A percentile compares a stretch with the other conserved stretches of the same genome.
Evolutionary conservation across 805 yeast genomes (phyloP).

Genomic region (Starmerella vaccinii): DNA sequence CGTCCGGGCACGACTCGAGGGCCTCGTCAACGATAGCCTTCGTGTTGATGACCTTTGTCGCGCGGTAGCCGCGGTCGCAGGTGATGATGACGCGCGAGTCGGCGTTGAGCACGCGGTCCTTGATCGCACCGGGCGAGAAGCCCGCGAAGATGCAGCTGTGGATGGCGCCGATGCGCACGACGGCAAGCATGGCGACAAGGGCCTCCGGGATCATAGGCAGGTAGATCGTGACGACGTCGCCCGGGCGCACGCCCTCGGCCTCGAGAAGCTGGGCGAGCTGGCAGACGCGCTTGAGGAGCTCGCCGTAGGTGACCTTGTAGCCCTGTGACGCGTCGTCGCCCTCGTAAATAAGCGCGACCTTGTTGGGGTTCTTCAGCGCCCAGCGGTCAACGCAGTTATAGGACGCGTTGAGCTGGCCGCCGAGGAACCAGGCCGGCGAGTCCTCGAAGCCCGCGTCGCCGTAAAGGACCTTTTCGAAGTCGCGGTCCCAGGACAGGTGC

Average conservation of each 20-base stretch:
- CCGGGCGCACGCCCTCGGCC: slow-evolving; percentile 80
- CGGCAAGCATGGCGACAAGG: slow-evolving; percentile 83
- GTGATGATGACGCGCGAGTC: slow-evolving; percentile 79
- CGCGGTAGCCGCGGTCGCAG: slow-evolving; percentile 91
- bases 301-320: slow-evolving; percentile 68
- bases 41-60: slow-evolving; percentile 73
- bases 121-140: slow-evolving; percentile 82
- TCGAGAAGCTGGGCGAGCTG: slow-evolving; percentile 75
- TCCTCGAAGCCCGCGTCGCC: slow-evolving; percentile 25
- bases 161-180: slow-evolving; percentile 86
- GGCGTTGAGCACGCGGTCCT: slow-evolving; percentile 85
- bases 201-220: slow-evolving; percentile 98
- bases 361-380: slow-evolving; percentile 78
- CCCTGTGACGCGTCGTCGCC: slow-evolving; percentile 82
- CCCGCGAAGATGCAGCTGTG: slow-evolving; percentile 98
- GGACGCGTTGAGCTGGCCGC: slow-evolving; percentile 85
- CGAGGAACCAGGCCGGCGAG: slow-evolving; percentile 76
- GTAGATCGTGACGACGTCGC: slow-evolving; percentile 94
- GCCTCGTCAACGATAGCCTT: slow-evolving; percentile 95
- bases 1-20: slow-evolving; percentile 55
- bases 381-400: slow-evolving; percentile 94
- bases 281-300: slow-evolving; percentile 72
- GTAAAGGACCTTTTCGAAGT: slow-evolving; percentile 47
- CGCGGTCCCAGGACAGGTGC: slow-evolving; percentile 68
- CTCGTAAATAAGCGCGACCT: slow-evolving; percentile 63